Conservation (phyloP, 345 rosid species). For the Alliaria petiolata region DNA sequence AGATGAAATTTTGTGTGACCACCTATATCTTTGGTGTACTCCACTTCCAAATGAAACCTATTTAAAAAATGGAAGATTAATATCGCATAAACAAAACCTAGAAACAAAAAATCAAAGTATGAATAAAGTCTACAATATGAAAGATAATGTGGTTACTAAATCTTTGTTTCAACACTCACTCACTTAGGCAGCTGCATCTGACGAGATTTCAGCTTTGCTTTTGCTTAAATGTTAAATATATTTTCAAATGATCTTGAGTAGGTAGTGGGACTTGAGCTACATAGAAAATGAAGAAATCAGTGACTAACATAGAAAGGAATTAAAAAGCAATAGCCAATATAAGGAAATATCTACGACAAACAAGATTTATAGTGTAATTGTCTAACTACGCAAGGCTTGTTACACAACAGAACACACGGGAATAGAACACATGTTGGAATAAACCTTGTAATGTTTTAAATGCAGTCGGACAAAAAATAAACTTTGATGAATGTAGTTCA, state of each 20-base stretch:
- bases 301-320: not conserved
- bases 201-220: conserved; percentile 85
- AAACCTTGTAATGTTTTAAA: not conserved
- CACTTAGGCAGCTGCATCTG: conserved; percentile 85
- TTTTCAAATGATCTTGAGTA: conserved; percentile 93
- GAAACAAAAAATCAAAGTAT: not conserved
- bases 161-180: conserved; percentile 37
- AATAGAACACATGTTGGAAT: not conserved
- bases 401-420: not conserved
- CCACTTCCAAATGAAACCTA: conserved; percentile 99
- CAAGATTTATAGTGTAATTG: conserved; percentile 2
- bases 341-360: not conserved
- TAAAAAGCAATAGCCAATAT: not conserved
- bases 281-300: conserved; percentile 21
- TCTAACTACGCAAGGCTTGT: not conserved
- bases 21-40: conserved; percentile 88
- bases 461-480: not conserved
- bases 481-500: not conserved
- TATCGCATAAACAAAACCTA: not conserved
- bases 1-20: conserved; percentile 82
- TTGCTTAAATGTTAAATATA: conserved; percentile 90
- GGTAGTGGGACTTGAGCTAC: conserved; percentile 94
- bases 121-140: not conserved
- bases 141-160: not conserved
- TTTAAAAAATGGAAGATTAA: conserved; percentile 7